A percentile compares a stretch with the other conserved stretches of the same genome.
Conservation (phyloP, 2,329 filamentous ascomycete genomes). For the Dactylonectria macrodidyma region DNA sequence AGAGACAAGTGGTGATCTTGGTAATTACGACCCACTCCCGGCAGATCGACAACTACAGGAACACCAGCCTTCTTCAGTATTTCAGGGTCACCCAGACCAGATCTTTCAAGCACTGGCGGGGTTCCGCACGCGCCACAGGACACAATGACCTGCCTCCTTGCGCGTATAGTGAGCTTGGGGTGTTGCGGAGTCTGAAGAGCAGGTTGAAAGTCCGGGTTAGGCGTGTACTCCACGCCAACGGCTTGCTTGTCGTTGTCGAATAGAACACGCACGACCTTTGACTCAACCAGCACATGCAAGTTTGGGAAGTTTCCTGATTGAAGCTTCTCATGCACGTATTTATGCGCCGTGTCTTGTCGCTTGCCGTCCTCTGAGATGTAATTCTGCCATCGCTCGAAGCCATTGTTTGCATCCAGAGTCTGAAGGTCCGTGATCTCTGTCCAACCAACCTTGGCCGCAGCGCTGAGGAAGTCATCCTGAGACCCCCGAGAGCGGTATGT, state of each 20-base stretch:
- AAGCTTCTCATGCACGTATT: constrained; percentile 58
- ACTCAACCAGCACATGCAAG: constrained; percentile 71
- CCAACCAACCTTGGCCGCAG: constrained; percentile 63
- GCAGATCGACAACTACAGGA: constrained; percentile 60
- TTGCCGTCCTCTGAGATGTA: constrained; percentile 65
- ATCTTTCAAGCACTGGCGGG: constrained; percentile 73
- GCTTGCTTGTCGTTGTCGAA: constrained; percentile 67
- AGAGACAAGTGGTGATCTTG: constrained; percentile 70
- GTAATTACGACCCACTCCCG: constrained; percentile 68
- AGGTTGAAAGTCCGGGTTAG: constrained; percentile 52
- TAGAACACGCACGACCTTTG: constrained; percentile 69
- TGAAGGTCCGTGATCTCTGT: constrained; percentile 68
- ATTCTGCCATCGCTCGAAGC: constrained; percentile 48
- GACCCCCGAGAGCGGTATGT: constrained; percentile 57
- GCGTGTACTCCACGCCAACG: constrained; percentile 71
- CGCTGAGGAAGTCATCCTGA: constrained; percentile 66
- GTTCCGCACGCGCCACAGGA: constrained; percentile 66
- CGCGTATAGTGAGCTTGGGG: constrained; percentile 41
- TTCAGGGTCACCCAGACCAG: constrained; percentile 69
- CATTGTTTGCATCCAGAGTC: constrained; percentile 60
- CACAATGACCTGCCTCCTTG: constrained; percentile 49
- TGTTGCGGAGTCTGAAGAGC: constrained; percentile 25
- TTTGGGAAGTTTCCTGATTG: constrained; percentile 62
- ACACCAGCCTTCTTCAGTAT: constrained; percentile 65
- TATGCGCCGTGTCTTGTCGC: constrained; percentile 71